Base-by-base conservation (phyloP, 169 alveolate species). In the Cryptosporidium baileyi region DNA sequence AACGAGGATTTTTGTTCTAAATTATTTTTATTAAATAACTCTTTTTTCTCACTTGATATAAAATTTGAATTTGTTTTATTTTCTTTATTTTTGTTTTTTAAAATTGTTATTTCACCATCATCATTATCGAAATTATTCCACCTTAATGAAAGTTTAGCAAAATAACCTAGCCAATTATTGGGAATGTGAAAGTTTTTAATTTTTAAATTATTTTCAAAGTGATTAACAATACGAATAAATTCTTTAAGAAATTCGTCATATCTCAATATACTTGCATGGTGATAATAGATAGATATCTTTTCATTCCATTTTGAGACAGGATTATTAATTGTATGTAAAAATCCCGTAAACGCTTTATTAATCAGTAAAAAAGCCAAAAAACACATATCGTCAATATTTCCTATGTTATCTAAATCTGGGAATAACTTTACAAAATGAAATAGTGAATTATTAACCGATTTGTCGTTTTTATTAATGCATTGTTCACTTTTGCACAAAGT, bases 381-480 rank as follows among this genome's bases (percentile, higher is more conserved):
- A 57, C 85, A 74, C 85, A 74, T 74, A 41, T 74, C 85, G 54
- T 74, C 85, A 3, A 74, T 67, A 3, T 74, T 41, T 74, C 47
- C 67, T 24, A 74, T 24, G 19, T 57, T 67, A 4, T 54, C 43
- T 17, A 74, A 47, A 22, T 74, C 85, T 38, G 85, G 85, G n/a
- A 74, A 74, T 59, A 74, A 24, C 34, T 30, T 74, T 57, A 74
- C 85, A 74, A 74, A 74, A 32, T 74, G 67, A 51, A 40, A 74
- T n/a, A 74, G 34, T 7, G 67, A 52, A 22, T 59, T 61, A 74
- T 74, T 40, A 41, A 28, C 26, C 3, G 22, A 24, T 15, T 52
- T 13, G 26, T 6, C 17, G 2, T 57, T 43, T 57, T 51, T 8
- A 47, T 47, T 26, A 6, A 2, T 47, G 15, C 30, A 4, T 7